Percentiles rank a stretch among this genome's conserved stretches.
Evolutionary conservation across 441 rosid species (phyloP).

Genomic region (Erodium moschatum): DNA sequence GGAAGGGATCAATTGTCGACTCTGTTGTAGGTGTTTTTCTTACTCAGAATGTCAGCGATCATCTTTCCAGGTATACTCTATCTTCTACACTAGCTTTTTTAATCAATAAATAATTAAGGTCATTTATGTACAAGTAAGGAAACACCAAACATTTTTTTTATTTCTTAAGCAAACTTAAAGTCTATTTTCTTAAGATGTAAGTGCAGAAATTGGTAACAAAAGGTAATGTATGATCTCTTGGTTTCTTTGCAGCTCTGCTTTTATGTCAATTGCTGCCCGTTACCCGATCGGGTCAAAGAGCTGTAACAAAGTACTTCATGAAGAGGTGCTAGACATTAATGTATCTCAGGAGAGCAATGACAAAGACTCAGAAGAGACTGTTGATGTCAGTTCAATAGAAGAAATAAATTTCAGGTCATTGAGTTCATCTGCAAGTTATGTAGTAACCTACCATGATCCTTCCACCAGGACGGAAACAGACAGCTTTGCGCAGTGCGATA

Average conservation of each 20-base stretch:
- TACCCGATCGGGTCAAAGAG: constrained; percentile 54
- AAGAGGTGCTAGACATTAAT: constrained; percentile 35
- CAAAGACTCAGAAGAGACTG: too few species aligned
- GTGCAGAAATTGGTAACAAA: constrained; percentile 9
- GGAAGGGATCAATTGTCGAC: constrained; percentile 99
- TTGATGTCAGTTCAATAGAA: neutral
- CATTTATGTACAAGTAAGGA: too few species aligned
- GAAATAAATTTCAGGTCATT: constrained; percentile 24
- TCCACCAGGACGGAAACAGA: too few species aligned
- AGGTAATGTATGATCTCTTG: constrained; percentile 14
- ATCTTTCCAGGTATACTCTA: constrained; percentile 73
- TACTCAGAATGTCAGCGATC: constrained; percentile 79
- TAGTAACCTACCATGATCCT: constrained; percentile 18
- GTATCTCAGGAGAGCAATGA: constrained; percentile 33
- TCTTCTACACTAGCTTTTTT: too few species aligned
- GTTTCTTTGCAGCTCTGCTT: constrained; percentile 69
- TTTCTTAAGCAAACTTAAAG: too few species aligned
- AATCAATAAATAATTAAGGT: too few species aligned
- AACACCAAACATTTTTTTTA: too few species aligned
- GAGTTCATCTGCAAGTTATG: constrained; percentile 22
- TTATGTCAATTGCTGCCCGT: constrained; percentile 73
- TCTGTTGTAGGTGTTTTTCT: constrained; percentile 35
- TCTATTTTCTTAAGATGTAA: neutral
- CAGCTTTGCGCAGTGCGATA: neutral
- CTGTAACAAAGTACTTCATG: constrained; percentile 18